Percentiles rank a stretch among this genome's conserved stretches.
phyloP scores from a whole-genome alignment of 2,329 filamentous ascomycete genomes.

The Xylaria sp. region DNA sequence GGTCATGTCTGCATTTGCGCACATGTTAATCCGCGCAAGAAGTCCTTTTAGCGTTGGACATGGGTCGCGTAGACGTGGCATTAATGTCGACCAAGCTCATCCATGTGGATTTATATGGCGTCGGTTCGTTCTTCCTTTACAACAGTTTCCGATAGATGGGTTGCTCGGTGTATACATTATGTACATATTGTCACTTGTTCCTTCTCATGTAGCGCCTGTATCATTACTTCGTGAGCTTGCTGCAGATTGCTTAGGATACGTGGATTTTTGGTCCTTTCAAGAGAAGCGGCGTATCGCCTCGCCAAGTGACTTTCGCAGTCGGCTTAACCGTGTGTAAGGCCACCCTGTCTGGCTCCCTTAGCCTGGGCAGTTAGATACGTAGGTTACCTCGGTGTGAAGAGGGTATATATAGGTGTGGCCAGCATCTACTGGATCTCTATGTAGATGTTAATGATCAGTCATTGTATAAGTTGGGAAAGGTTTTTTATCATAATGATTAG shows the following conservation, averaged over 20 bases:
- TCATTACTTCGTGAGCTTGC: background rate
- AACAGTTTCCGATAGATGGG: slow-evolving; percentile 16
- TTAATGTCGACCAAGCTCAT: slow-evolving; percentile 10
- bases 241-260: background rate
- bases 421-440: too few species aligned
- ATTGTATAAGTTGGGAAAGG: too few species aligned
- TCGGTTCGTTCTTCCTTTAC: slow-evolving; percentile 3
- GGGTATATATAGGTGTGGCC: too few species aligned
- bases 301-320: too few species aligned
- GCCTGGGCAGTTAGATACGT: too few species aligned
- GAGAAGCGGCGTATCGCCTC: background rate
- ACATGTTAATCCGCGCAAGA: slow-evolving; percentile 12
- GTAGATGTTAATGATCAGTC: too few species aligned
- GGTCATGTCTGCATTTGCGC: background rate
- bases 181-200: slow-evolving; percentile 28
- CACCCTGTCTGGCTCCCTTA: too few species aligned
- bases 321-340: too few species aligned
- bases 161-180: slow-evolving; percentile 27
- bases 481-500: too few species aligned
- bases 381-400: background rate
- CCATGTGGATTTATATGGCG: slow-evolving; percentile 20
- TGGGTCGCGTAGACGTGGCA: slow-evolving; percentile 17
- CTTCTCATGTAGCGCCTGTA: slow-evolving; percentile 11
- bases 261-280: background rate
- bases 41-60: slow-evolving; percentile 4